phyloP scores from a whole-genome alignment of 2,329 filamentous ascomycete species.

The Diaporthe caulivora region DNA sequence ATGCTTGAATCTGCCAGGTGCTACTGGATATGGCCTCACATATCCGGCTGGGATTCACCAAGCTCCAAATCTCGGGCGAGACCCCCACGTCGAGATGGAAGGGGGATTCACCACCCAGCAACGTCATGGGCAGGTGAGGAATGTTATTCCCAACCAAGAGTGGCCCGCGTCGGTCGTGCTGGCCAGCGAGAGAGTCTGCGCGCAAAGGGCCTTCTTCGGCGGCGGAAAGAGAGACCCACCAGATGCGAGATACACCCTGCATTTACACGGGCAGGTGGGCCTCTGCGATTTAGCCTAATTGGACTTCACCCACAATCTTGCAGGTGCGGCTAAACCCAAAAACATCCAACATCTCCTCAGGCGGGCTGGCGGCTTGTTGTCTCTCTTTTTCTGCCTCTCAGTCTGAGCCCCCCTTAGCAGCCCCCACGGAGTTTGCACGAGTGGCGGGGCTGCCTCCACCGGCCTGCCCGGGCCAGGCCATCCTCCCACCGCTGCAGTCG shows the following conservation, averaged over 20 bases:
- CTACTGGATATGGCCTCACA: slow-evolving; percentile 8
- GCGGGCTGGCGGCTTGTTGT: no score
- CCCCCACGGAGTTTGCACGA: slow-evolving; percentile 2
- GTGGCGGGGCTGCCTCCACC: background rate
- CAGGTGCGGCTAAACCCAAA: slow-evolving; percentile 44
- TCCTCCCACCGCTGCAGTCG: background rate
- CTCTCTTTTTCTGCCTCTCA: background rate
- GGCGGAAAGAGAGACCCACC: slow-evolving; percentile 45
- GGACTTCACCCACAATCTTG: slow-evolving; percentile 27
- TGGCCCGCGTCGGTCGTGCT: background rate
- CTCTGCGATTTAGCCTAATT: slow-evolving; percentile 38
- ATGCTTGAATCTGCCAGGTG: background rate
- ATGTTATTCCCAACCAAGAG: background rate
- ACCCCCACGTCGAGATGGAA: background rate
- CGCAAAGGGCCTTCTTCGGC: slow-evolving; percentile 22
- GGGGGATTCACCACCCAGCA: background rate
- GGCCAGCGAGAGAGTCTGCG: background rate
- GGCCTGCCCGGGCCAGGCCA: background rate
- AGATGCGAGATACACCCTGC: background rate
- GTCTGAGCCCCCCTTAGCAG: background rate
- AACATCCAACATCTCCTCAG: background rate
- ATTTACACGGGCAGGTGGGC: slow-evolving; percentile 20
- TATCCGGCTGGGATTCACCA: background rate
- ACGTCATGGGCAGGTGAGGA: slow-evolving; percentile 3
- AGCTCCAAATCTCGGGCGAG: background rate